Base-by-base conservation (phyloP, 345 rosid species). In the Hypericum perforatum region DNA sequence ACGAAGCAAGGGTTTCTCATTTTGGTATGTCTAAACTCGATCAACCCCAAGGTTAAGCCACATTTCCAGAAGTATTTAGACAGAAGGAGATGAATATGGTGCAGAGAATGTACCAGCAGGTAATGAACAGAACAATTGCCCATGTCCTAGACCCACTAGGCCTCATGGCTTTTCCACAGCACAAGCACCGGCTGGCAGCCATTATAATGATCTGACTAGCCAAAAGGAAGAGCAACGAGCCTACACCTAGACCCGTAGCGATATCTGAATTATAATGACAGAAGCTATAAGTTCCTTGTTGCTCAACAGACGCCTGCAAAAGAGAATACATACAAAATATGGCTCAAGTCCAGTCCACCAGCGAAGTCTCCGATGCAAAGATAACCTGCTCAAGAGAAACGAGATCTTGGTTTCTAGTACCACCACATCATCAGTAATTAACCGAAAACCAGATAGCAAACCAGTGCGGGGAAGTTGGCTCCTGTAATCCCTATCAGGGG, bases 241-340 rank as follows among this genome's bases (percentile, higher is more conserved):
- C 86, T n/a, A 71, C 82, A 6, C 96, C 95, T 6, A 85, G 72
- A 45, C 89, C 75, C 0, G 94, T 88, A 0, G 98, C 84, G 13
- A 78, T 83, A 61, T 92, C 96, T 10, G 82, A 80, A 52, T 88
- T 90, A 43, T 88, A 92, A 12, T 43, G 64, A 65, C 96, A 88
- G 67, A 75, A 83, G 11, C 64, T 74, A 49, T 60, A 65, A 11
- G 40, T 64, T 36, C 43, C 70, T 22, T 49, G 49, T 11, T 11
- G 46, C 10, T 5, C 38, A 11, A 65, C 29, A 10, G 37, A 47
- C 42, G 79, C 85, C 95, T 82, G 80, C 36, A 39, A 52, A 53
- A 47, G 56, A 52, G 52, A 37, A 58, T 11, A 49, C 48, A 29
- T 9, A 52, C 11, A 36, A 5, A 55, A 37, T 39, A 52, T 39